Evolutionary conservation across 805 yeast genomes (phyloP).

Genomic region (Hemisphaericaspora nanyangensis): DNA sequence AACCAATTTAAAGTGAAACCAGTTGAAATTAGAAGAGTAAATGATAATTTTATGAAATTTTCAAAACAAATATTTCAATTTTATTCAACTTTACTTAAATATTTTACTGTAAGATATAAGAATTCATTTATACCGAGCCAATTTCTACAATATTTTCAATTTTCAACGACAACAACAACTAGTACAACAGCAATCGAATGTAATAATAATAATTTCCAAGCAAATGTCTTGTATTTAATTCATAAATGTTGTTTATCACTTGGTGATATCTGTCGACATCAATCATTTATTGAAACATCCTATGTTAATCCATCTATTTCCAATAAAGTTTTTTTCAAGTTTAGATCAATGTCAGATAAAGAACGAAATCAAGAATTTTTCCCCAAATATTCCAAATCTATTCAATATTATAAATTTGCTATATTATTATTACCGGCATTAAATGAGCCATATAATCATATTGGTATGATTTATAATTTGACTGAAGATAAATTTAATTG

Average conservation of each 20-base stretch:
- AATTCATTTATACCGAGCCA: constrained; percentile 32
- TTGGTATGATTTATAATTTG: constrained; percentile 44
- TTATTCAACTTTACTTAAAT: constrained; percentile 41
- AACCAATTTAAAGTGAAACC: constrained; percentile 25
- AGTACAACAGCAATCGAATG: constrained; percentile 10
- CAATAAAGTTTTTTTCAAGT: constrained; percentile 25
- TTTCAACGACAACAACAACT: constrained; percentile 12
- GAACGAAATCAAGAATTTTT: constrained; percentile 38
- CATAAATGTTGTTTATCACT: constrained; percentile 50
- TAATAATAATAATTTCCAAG: constrained; percentile 17
- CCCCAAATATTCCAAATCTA: constrained; percentile 22
- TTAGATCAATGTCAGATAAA: constrained; percentile 18
- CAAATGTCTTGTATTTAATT: constrained; percentile 37
- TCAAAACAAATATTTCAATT: constrained; percentile 45
- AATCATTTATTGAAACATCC: constrained; percentile 44
- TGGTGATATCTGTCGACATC: constrained; percentile 59
- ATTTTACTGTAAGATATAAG: constrained; percentile 34
- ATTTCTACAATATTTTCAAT: constrained; percentile 26
- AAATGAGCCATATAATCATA: constrained; percentile 63
- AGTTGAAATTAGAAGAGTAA: constrained; percentile 56
- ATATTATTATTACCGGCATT: constrained; percentile 59
- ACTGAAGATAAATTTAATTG: constrained; percentile 45
- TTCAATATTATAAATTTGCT: constrained; percentile 45
- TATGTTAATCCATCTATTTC: constrained; percentile 36
- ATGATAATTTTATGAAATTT: constrained; percentile 49